Percentiles rank a stretch among this genome's conserved stretches.
Conservation (phyloP, 768 basidiomycete genomes). For the Leccinum imitatum region DNA sequence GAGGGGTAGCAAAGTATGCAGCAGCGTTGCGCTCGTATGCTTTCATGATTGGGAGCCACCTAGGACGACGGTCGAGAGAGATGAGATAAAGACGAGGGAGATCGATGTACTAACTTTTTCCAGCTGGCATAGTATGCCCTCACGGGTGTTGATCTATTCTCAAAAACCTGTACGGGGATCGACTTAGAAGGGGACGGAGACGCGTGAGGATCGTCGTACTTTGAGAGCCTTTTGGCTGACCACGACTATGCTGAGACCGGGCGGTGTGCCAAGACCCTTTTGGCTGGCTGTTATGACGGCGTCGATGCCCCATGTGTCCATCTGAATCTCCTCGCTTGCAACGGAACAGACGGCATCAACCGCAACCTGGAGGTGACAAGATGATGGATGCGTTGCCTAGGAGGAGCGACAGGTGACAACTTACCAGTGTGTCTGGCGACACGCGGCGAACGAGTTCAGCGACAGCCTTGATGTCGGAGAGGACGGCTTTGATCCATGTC, state of each 20-base stretch:
- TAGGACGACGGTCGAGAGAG: slow-evolving; percentile 25
- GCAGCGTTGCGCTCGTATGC: slow-evolving; percentile 81
- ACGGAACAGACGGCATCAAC: slow-evolving; percentile 97
- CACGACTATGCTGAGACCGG: slow-evolving; percentile 85
- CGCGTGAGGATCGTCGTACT: slow-evolving; percentile 30
- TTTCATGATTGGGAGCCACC: slow-evolving; percentile 93
- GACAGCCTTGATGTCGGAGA: slow-evolving; percentile 80
- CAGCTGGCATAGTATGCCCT: slow-evolving; percentile 87
- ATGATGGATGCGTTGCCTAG: neutral
- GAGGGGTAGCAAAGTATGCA: slow-evolving; percentile 94
- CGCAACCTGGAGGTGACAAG: slow-evolving; percentile 50
- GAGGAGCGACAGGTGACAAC: slow-evolving; percentile 11
- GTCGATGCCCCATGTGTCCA: slow-evolving; percentile 93
- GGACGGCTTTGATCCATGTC: slow-evolving; percentile 54
- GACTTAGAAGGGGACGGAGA: neutral
- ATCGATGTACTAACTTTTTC: slow-evolving; percentile 57
- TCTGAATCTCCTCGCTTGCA: slow-evolving; percentile 90
- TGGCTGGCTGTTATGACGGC: slow-evolving; percentile 84
- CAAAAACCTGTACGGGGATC: slow-evolving; percentile 4
- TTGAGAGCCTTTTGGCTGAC: slow-evolving; percentile 79
- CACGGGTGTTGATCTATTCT: slow-evolving; percentile 45
- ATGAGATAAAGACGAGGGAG: neutral
- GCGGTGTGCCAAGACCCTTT: slow-evolving; percentile 92
- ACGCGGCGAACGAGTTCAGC: slow-evolving; percentile 68
- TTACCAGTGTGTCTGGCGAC: slow-evolving; percentile 83